Evolutionary conservation across 257 asterid genomes (phyloP).

Genomic region (Solanum gandarillasii): DNA sequence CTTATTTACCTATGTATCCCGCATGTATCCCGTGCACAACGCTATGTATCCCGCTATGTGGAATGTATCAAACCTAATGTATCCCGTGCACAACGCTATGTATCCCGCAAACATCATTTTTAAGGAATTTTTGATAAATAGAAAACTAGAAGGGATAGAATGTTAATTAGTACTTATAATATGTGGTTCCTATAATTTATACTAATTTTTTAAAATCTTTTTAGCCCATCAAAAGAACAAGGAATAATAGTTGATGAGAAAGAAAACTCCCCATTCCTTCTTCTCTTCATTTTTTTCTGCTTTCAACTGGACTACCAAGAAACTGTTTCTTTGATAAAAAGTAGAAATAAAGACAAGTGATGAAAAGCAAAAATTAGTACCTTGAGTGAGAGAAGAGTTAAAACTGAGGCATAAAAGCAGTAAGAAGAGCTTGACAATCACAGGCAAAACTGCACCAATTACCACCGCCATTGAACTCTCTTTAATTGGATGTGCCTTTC

Average conservation of each 20-base stretch:
- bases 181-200: too few relatives aligned
- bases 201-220: too few relatives aligned
- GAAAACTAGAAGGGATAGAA: too few relatives aligned
- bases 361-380: background rate
- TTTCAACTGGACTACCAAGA: background rate
- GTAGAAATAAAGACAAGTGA: background rate
- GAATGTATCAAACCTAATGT: too few relatives aligned
- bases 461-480: background rate
- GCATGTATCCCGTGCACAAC: too few relatives aligned
- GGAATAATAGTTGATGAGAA: background rate
- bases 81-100: too few relatives aligned
- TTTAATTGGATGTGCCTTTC: background rate
- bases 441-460: background rate
- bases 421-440: background rate
- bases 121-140: too few relatives aligned
- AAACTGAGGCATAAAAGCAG: background rate
- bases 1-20: too few relatives aligned
- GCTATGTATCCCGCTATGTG: too few relatives aligned
- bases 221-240: background rate
- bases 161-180: too few relatives aligned
- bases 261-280: background rate
- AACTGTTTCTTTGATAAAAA: background rate
- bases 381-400: background rate
- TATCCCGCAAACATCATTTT: too few relatives aligned
- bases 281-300: background rate